Percentiles rank a stretch among this genome's conserved stretches.
These are phyloP conservation scores for Luzula sylvatica DNA, from an alignment of 176 grass and related monocot genomes.

Conservation along the genomic window DNA sequence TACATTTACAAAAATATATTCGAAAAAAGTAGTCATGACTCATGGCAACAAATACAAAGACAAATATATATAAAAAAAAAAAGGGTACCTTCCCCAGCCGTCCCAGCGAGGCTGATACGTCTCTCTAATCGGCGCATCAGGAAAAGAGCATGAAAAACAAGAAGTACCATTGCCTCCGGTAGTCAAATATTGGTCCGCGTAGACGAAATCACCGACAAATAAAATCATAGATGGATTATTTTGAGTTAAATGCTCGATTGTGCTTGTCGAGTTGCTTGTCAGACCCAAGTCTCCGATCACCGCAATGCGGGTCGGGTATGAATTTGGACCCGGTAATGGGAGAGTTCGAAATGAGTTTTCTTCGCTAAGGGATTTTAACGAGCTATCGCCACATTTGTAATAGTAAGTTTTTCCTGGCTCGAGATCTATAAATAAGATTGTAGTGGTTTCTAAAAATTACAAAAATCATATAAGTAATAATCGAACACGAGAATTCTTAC, in stretches of 20 bases:
- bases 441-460: no score
- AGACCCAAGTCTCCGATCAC: constrained; percentile 84
- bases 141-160: constrained; percentile 86
- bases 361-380: constrained; percentile 35
- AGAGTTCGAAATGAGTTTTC: constrained; percentile 60
- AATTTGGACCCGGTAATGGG: constrained; percentile 18
- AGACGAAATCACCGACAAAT: constrained; percentile 67
- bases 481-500: background rate
- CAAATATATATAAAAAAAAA: background rate
- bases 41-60: background rate
- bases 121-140: constrained; percentile 58
- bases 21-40: background rate
- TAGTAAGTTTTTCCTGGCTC: constrained; percentile 47
- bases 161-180: constrained; percentile 60
- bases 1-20: background rate
- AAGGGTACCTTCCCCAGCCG: constrained; percentile 59
- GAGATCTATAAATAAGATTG: constrained; percentile 24
- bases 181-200: constrained; percentile 74
- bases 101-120: constrained; percentile 88
- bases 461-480: background rate
- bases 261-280: constrained; percentile 75
- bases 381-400: constrained; percentile 77
- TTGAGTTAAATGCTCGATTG: constrained; percentile 54
- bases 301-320: constrained; percentile 48
- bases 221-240: constrained; percentile 68